A percentile compares a stretch with the other conserved stretches of the same genome.
phyloP scores from a whole-genome alignment of 768 basidiomycete genomes.

The Phanerodontia chrysosporium region DNA sequence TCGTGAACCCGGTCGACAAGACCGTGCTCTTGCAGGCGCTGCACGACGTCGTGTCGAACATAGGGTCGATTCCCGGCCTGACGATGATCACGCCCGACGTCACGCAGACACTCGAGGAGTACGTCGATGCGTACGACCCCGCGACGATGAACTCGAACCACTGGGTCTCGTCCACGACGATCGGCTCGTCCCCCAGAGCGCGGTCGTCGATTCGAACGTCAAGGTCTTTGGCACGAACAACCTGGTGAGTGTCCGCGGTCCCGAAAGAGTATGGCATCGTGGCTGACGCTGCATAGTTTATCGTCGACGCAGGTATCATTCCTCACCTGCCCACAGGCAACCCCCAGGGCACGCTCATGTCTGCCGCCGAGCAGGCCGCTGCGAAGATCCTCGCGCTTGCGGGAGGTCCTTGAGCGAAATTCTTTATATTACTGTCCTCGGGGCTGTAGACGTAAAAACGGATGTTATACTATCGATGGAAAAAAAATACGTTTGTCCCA shows the following conservation, averaged over 20 bases:
- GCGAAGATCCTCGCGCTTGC: conserved; percentile 51
- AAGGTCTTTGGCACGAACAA: conserved; percentile 47
- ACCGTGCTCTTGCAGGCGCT: conserved; percentile 44
- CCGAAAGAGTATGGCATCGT: background rate
- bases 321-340: conserved; percentile 55
- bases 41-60: conserved; percentile 40
- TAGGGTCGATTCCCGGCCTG: conserved; percentile 43
- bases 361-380: conserved; percentile 53
- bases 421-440: background rate
- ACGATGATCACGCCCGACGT: conserved; percentile 59
- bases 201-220: conserved; percentile 54
- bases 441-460: background rate
- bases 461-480: background rate
- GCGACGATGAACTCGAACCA: conserved; percentile 53
- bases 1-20: conserved; percentile 55
- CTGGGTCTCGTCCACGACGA: conserved; percentile 54
- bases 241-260: conserved; percentile 21
- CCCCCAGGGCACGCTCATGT: conserved; percentile 54
- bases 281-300: conserved; percentile 38
- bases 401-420: conserved; percentile 42
- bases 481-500: too few relatives aligned
- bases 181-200: conserved; percentile 33
- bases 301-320: conserved; percentile 50
- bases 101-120: conserved; percentile 48
- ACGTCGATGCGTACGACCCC: conserved; percentile 32